These are phyloP conservation scores for Kodamaea ohmeri DNA, from an alignment of 1,139 yeast species.

Conservation along the genomic window DNA sequence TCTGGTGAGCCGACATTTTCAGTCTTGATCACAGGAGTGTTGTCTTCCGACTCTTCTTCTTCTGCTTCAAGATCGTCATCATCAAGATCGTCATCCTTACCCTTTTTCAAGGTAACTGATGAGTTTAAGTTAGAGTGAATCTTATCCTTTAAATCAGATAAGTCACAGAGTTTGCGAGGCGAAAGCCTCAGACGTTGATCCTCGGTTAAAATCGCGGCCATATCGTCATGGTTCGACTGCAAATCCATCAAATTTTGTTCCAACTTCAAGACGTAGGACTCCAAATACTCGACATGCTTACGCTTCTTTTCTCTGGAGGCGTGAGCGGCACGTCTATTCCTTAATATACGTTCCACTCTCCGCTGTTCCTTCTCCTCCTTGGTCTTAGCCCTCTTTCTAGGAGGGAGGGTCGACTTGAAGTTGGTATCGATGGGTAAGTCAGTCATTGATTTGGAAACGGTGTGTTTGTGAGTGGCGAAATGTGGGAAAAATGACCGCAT, in stretches of 20 bases:
- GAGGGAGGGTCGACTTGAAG: slow-evolving; percentile 64
- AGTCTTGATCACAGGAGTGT: slow-evolving; percentile 1
- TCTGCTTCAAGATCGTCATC: slow-evolving; percentile 16
- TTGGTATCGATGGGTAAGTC: slow-evolving; percentile 18
- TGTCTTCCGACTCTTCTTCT: slow-evolving; percentile 9
- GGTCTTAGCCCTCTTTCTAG: slow-evolving; percentile 94
- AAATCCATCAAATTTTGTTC: slow-evolving; percentile 36
- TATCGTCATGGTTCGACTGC: slow-evolving; percentile 24
- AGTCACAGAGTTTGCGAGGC: slow-evolving; percentile 24
- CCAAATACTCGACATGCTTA: slow-evolving; percentile 83
- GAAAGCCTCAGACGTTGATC: slow-evolving; percentile 16
- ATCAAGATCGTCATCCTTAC: slow-evolving; percentile 19
- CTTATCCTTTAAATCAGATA: slow-evolving; percentile 31
- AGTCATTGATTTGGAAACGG: slow-evolving; percentile 11
- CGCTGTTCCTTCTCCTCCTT: slow-evolving; percentile 97
- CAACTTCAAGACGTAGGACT: slow-evolving; percentile 54
- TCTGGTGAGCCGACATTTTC: slow-evolving; percentile 1
- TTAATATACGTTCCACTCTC: slow-evolving; percentile 82
- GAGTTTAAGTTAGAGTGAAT: slow-evolving; percentile 32
- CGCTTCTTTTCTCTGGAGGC: slow-evolving; percentile 96
- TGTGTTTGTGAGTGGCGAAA: slow-evolving; percentile 2
- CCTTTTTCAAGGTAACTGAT: slow-evolving; percentile 13
- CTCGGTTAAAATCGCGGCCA: slow-evolving; percentile 15
- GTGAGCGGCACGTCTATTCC: slow-evolving; percentile 97
- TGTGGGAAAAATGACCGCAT: slow-evolving; percentile 2